Base-by-base conservation (phyloP, 75 land plant genomes). In the Picea glauca region DNA sequence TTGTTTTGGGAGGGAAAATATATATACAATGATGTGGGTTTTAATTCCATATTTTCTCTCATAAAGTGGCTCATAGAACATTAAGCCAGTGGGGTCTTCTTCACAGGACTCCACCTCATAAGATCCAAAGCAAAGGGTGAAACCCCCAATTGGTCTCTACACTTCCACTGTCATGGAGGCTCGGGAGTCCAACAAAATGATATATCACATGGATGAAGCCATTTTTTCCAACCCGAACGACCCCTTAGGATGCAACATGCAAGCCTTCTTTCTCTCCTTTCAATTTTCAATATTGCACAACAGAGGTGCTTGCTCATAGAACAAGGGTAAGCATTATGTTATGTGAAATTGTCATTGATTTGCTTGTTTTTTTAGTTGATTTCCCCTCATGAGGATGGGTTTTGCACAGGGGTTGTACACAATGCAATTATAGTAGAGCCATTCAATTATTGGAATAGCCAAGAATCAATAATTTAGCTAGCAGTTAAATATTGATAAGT, bases 111-210 rank as follows among this genome's bases (percentile, higher is more conserved):
- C 86, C 15, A n/a, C 77, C 18, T 66, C 54, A 46, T 60, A 43
- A 58, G 40, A 76, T 32, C 31, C n/a, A 1, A 76, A 60, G 62
- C 31, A 43, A 30, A 33, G 23, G 38, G 77, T 11, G n/a, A 76
- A 3, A 40, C 38, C 2, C 33, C 35, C 32, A 17, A 18, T 18
- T 2, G 62, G 77, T 38, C 66, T 32, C 17, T 85, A 32, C 76
- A 90, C 94, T 4, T 80, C 93, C 77, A 91, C 94, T 13, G 68
- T 97, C 76, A 86, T 97, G 93, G 99, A 97, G 85, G 92, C 98
- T 21, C 99, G 94, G 83, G 99, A 97, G 88, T 93, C 90, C 60
- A 98, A 98, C 76, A 98, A 97, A 86, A 95, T 97, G 98, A 97
- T 94, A 95, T 98, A 93, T 80, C 95, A 97, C 54, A 86, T 92